Base-by-base conservation (phyloP, 2,329 filamentous ascomycete genomes). In the Albifimbria verrucaria region DNA sequence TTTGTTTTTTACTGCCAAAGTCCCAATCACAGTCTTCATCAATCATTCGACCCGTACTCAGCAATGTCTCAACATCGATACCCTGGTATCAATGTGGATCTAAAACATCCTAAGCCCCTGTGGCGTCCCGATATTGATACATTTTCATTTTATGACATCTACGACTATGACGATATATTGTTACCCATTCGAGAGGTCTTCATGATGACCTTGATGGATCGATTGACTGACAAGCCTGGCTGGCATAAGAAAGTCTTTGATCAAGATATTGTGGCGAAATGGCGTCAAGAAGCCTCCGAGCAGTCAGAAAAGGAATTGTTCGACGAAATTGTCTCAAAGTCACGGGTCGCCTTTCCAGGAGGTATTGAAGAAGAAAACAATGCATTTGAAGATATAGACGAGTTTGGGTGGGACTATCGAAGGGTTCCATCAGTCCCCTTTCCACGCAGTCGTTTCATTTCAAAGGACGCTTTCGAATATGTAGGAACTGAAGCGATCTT, bases 171-270 rank as follows among this genome's bases (percentile, higher is more conserved):
- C 23, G 44, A 47, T 4, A 47, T 12, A 9, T 12, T 26, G 5
- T 23, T 47, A 10, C 46, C 46, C 9, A 12, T 48, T 6, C 24
- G 46, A 2, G 46, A 48, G 25, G 2, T 32, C 5, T 48, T 48
- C 25, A 48, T 48, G 46, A 36, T 48, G 46, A 22, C 24, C 7
- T 21, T 48, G 15, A 48, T 48, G 46, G 46, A 48, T 26, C 25
- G 20, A 11, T 20, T 48, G 25, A 36, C 46, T 3, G 46, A 48
- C 46, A 48, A 32, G 17, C 25, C 24, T n/a, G 46, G 22, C 25
- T 48, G 46, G 46, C 24, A 48, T 20, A 36, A 48, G 25, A 48
- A 48, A 26, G 26, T 48, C 17, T 32, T 32, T 20, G 46, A 48
- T 26, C 25, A 48, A 18, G n/a, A 15, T n/a, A 48, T 48, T 21